Percentiles rank a stretch among this genome's conserved stretches.
Evolutionary conservation across 345 rosid genomes (phyloP).

Genomic region (Eucalyptus sp.): DNA sequence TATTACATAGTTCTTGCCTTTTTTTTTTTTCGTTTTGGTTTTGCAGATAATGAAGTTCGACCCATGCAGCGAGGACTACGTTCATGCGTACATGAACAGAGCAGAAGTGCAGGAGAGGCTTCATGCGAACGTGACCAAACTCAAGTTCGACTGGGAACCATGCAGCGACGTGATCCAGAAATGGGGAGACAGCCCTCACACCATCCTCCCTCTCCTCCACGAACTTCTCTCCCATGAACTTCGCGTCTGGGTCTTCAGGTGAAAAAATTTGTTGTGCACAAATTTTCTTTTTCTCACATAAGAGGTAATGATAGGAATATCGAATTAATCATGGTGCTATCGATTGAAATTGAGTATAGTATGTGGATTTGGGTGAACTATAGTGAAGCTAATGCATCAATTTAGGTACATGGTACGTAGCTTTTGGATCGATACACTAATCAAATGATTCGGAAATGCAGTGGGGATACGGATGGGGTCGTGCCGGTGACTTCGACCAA

Average conservation of each 20-base stretch:
- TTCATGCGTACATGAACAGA: slow-evolving; percentile 55
- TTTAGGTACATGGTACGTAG: not conserved
- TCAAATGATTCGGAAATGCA: slow-evolving; percentile 6
- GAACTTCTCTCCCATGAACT: slow-evolving; percentile 42
- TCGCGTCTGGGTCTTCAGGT: slow-evolving; percentile 76
- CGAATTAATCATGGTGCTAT: not conserved
- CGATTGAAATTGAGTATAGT: not conserved
- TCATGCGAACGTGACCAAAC: slow-evolving; percentile 73
- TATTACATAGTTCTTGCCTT: not conserved
- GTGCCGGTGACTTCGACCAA: slow-evolving; percentile 76
- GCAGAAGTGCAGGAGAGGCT: slow-evolving; percentile 70
- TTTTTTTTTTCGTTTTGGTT: no score
- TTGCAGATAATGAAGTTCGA: slow-evolving; percentile 35
- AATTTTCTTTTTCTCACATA: not conserved
- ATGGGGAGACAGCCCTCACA: slow-evolving; percentile 66
- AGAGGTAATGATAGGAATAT: not conserved
- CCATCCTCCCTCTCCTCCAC: slow-evolving; percentile 46
- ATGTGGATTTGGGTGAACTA: not conserved
- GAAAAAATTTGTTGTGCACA: not conserved
- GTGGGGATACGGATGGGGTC: slow-evolving; percentile 83
- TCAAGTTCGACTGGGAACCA: slow-evolving; percentile 56
- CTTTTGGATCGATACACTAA: not conserved
- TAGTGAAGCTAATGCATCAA: not conserved
- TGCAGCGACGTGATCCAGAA: slow-evolving; percentile 42
- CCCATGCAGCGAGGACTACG: slow-evolving; percentile 62